phyloP scores from a whole-genome alignment of 306 rosid genomes.

The Rubus parviflorus region DNA sequence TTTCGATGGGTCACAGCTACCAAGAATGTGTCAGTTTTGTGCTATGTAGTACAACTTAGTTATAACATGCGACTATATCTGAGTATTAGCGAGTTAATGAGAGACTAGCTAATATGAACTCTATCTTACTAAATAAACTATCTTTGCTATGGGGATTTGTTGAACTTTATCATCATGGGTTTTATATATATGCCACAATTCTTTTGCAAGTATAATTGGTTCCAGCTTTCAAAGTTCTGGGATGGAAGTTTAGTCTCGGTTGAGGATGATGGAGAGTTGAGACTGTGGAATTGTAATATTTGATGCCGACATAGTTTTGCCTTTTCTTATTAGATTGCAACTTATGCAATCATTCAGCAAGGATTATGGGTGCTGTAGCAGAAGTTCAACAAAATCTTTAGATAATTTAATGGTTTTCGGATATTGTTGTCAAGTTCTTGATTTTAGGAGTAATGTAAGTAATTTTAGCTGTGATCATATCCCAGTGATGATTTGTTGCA shows the following conservation, averaged over 20 bases:
- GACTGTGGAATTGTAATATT: neutral
- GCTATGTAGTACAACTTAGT: conserved; percentile 19
- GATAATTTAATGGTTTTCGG: neutral
- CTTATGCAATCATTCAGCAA: neutral
- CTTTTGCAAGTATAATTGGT: neutral
- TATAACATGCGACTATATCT: conserved; percentile 3
- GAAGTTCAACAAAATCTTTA: neutral
- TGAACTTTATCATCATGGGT: neutral
- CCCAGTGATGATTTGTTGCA: neutral
- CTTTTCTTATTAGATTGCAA: conserved; percentile 9
- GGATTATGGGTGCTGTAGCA: neutral
- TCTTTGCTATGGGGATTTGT: neutral
- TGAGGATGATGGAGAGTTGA: too few relatives aligned
- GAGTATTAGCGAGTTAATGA: conserved; percentile 11
- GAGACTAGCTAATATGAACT: conserved; percentile 3
- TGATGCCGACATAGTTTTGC: neutral
- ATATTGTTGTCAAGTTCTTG: neutral
- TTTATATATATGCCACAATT: neutral
- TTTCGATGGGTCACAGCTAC: conserved; percentile 10
- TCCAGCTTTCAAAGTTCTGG: neutral
- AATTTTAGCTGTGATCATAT: neutral
- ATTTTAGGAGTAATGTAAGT: neutral
- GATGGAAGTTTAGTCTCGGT: too few relatives aligned
- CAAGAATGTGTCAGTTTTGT: conserved; percentile 1
- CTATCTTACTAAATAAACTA: neutral